Conservation (phyloP, 192 early-diverging fungal genomes). For the Mortierella hygrophila region DNA sequence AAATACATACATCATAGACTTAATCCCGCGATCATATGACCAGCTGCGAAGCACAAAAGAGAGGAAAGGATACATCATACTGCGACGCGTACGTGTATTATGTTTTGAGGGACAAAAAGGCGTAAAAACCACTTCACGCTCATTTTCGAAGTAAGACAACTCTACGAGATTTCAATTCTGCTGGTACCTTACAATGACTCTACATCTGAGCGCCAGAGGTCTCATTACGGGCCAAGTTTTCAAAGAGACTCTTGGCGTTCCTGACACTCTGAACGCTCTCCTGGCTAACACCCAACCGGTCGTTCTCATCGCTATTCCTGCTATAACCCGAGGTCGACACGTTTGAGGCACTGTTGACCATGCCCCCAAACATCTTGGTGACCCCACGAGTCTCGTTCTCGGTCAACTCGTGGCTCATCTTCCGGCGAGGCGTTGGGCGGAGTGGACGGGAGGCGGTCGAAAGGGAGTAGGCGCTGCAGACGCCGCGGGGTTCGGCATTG, state of each 20-base stretch:
- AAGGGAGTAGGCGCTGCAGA: constrained; percentile 35
- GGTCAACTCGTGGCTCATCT: constrained; percentile 47
- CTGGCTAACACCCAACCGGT: constrained; percentile 23
- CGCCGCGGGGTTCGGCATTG: constrained; percentile 22
- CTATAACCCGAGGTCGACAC: neutral
- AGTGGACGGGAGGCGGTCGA: constrained; percentile 40
- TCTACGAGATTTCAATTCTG: neutral
- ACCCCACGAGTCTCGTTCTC: constrained; percentile 26
- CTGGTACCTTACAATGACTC: too few species aligned
- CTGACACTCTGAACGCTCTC: constrained; percentile 47
- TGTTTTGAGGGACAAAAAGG: neutral
- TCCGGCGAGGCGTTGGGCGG: constrained; percentile 18
- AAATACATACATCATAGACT: neutral
- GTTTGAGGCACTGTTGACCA: constrained; percentile 6
- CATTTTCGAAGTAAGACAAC: neutral
- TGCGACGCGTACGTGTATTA: neutral
- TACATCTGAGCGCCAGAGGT: constrained; percentile 18
- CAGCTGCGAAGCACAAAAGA: neutral
- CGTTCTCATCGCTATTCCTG: constrained; percentile 1
- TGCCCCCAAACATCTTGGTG: constrained; percentile 12
- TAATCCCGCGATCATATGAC: neutral
- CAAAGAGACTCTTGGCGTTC: constrained; percentile 50
- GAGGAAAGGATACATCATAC: neutral
- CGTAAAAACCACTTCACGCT: neutral
- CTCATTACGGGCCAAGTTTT: constrained; percentile 32